Evolutionary conservation across 805 yeast species (phyloP).

Genomic region (Wickerhamomyces sydowiorum): DNA sequence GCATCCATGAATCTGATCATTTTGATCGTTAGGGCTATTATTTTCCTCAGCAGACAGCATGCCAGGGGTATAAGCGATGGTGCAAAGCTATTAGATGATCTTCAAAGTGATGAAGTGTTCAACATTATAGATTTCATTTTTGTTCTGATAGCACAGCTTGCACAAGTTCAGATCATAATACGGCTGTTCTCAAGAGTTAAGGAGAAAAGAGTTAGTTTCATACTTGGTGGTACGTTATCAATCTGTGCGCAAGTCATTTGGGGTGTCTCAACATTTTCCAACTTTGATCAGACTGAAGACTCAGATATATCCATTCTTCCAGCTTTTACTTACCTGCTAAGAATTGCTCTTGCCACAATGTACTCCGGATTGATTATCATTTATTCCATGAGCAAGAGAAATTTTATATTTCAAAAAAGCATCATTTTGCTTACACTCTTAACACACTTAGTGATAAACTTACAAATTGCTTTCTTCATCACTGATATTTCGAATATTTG

Average conservation of each 20-base stretch:
- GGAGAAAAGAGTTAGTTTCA: constrained; percentile 60
- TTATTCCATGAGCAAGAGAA: constrained; percentile 45
- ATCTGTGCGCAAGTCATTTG: constrained; percentile 58
- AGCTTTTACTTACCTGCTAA: constrained; percentile 65
- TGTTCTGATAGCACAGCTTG: constrained; percentile 51
- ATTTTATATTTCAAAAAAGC: constrained; percentile 41
- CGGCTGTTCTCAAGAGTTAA: constrained; percentile 59
- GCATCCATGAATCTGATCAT: constrained; percentile 52
- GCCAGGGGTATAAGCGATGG: constrained; percentile 32
- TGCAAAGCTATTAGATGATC: constrained; percentile 33
- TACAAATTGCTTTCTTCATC: constrained; percentile 65
- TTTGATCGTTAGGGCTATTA: constrained; percentile 42
- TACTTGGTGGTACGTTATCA: constrained; percentile 50
- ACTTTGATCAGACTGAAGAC: constrained; percentile 20
- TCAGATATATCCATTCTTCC: constrained; percentile 52
- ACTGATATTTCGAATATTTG: constrained; percentile 73
- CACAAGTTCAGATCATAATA: constrained; percentile 69
- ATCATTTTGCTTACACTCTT: constrained; percentile 52
- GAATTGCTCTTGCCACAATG: constrained; percentile 65
- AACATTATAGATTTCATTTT: constrained; percentile 54
- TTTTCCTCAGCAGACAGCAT: constrained; percentile 42
- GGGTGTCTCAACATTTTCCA: constrained; percentile 55
- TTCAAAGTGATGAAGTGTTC: constrained; percentile 41
- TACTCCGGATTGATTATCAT: constrained; percentile 61
- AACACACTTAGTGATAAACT: constrained; percentile 47